Base-by-base conservation (phyloP, 768 basidiomycete species). In the Clitopilus passeckerianus region DNA sequence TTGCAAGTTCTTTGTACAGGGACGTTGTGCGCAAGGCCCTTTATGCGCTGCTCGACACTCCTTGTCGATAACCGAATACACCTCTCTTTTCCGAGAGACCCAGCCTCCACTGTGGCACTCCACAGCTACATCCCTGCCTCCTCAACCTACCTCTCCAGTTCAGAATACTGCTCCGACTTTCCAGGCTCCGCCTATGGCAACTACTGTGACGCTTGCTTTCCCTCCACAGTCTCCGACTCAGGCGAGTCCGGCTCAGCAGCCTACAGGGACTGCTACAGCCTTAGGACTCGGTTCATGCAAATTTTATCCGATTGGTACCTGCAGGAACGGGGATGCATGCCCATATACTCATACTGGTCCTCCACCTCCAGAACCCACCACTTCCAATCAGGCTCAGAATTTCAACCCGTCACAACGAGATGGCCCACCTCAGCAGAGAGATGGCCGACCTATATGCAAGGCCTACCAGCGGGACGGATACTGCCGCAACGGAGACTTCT, bases 1-100 rank as follows among this genome's bases (percentile, higher is more conserved):
- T 54, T 80, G 79, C 70, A 77, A 74, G 65, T 70, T 70, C 30
- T 70, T 73, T 58, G 72, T 77, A 2, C 74, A 73, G 66, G 74
- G 71, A 15, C 58, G 61, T 57, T 78, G 79, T 61, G 59, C 59
- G 6, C 65, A 66, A 18, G 71, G 71, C 6, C 65, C 67, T n/a
- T 60, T 64, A 12, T 79, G 78, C 60, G 57, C 58, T 23, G 77
- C 74, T 62, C 71, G 78, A 14, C 77, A 78, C 64, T 75, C 74
- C n/a, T 65, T 80, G 23, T 71, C 76, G 0, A 60, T 70, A 30
- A 67, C 71, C 33, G 77, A 80, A 58, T 78, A 74, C 57, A 69
- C 69, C 15, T 59, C 71, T 15, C 67, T 80, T 15, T 80, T 78
- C 55, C 72, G 70, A 34, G 73, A 79, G 52, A 63, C 65, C 9